Evolutionary conservation across 768 basidiomycete species (phyloP).

Genomic region (Filobasidium wieringae): DNA sequence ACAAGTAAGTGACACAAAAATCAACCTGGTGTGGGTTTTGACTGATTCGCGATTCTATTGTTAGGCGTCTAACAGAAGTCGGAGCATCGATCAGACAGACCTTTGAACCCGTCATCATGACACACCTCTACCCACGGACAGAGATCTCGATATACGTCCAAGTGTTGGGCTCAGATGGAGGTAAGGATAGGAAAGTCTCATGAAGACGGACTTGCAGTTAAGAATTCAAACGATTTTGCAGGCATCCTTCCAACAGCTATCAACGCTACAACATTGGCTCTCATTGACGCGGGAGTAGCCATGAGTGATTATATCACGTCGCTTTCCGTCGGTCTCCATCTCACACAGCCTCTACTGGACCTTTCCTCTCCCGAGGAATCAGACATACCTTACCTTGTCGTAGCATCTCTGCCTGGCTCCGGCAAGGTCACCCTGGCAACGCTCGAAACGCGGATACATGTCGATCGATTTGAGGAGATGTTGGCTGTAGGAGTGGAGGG

Average conservation of each 20-base stretch:
- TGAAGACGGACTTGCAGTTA: neutral
- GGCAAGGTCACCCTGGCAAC: constrained; percentile 73
- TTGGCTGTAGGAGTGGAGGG: constrained; percentile 67
- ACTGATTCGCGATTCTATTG: neutral
- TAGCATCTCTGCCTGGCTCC: constrained; percentile 81
- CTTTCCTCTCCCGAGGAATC: constrained; percentile 79
- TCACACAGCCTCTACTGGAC: constrained; percentile 60
- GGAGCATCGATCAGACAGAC: constrained; percentile 79
- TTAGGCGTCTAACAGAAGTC: constrained; percentile 74
- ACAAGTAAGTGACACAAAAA: constrained; percentile 74
- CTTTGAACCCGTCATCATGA: constrained; percentile 89
- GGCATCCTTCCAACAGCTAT: constrained; percentile 81
- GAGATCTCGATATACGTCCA: constrained; percentile 91
- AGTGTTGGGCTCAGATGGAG: constrained; percentile 84
- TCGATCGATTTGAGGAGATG: constrained; percentile 84
- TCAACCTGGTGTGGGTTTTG: too few species aligned
- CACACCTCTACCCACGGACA: constrained; percentile 79
- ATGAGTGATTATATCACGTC: constrained; percentile 84
- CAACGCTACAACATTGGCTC: constrained; percentile 85
- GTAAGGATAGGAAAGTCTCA: constrained; percentile 22
- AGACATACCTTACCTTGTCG: constrained; percentile 74
- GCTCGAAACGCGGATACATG: constrained; percentile 87
- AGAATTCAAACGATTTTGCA: constrained; percentile 10
- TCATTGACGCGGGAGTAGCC: constrained; percentile 81
- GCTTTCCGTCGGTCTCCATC: constrained; percentile 74